These are phyloP conservation scores for Chlorella sp. DNA, from an alignment of 139 green algal species.

Conservation along the genomic window DNA sequence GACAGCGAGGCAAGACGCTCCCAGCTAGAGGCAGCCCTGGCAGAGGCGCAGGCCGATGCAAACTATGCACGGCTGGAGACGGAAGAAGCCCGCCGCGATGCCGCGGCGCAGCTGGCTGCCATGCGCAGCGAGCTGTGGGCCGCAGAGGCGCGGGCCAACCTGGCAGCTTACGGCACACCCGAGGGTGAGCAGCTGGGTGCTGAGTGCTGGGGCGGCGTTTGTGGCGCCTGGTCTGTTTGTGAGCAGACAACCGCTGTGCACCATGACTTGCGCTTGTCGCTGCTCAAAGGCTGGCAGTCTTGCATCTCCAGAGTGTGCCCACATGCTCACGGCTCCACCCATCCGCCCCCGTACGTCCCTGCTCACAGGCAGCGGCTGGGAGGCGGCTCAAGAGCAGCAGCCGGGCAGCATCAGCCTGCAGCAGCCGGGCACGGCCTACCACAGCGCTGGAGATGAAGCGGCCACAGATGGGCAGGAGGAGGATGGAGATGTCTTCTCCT, in stretches of 20 bases:
- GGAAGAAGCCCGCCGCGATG: conserved; percentile 2
- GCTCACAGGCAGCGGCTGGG: neutral
- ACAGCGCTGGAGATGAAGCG: neutral
- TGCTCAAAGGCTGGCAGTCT: too few relatives aligned
- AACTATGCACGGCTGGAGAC: neutral
- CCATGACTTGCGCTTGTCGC: too few relatives aligned
- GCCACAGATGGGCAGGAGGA: neutral
- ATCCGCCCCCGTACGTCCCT: too few relatives aligned
- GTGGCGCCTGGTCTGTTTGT: too few relatives aligned
- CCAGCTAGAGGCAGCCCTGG: neutral
- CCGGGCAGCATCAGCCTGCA: conserved; percentile 32
- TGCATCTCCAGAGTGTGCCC: too few relatives aligned
- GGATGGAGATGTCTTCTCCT: conserved; percentile 18
- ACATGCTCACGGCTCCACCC: too few relatives aligned
- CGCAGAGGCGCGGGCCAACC: conserved; percentile 21
- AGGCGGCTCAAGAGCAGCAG: neutral
- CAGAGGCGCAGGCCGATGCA: neutral
- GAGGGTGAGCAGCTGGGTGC: neutral
- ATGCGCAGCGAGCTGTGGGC: conserved; percentile 32
- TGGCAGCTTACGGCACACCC: conserved; percentile 27
- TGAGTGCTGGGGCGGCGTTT: neutral
- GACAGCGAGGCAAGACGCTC: neutral
- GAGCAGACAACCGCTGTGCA: too few relatives aligned
- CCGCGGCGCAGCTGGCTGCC: neutral
- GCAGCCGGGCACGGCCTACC: conserved; percentile 21